Evolutionary conservation across 2,329 filamentous ascomycete species (phyloP), one percentile per base, ranked within the genome.

Genomic region (Talaromyces albobiverticillius): DNA sequence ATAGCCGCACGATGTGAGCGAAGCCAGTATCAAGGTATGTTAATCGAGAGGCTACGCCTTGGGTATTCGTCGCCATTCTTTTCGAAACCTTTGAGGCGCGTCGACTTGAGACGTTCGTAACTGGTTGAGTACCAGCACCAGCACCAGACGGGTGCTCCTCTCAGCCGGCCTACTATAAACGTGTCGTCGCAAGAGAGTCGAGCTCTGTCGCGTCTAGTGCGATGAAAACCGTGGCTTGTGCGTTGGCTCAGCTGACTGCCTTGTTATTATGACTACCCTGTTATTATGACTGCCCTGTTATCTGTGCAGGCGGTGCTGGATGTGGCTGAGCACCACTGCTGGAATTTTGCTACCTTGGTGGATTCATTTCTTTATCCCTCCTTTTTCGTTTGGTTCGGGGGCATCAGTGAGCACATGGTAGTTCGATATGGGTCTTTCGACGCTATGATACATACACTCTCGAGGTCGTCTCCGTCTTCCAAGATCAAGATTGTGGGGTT

Each of bases 1-100:
- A 31, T 64, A 97, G 90, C 94, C 94, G 74, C 86, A 87, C 80
- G 94, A 99, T 85, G 91, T 99, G 76, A 90, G 86, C 78, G 93
- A 97, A 83, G 80, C 79, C 79, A 90, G 95, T 86, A 95, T 99
- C 81, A 97, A 99, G 94, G 94, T 99, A 99, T 95, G 94, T 99
- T 91, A 88, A 91, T 86, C 81, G 84, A 88, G 81, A 87, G 86
- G 86, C 77, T 70, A 77, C 72, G 75, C 84, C 79, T 82, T 81
- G 84, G 85, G 84, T 81, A 86, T 85, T 82, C 77, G 82, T 87
- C 84, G 85, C 82, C 83, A 79, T 77, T 71, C 78, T 72, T 73
- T 68, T 74, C 69, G 64, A 70, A 65, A 68, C 65, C 64, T 61
- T 65, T 60, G 70, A 67, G 67, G 67, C 67, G 67, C 66, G 66